Base-by-base conservation (phyloP, 495 filamentous ascomycete species). In the Clohesyomyces aquaticus region DNA sequence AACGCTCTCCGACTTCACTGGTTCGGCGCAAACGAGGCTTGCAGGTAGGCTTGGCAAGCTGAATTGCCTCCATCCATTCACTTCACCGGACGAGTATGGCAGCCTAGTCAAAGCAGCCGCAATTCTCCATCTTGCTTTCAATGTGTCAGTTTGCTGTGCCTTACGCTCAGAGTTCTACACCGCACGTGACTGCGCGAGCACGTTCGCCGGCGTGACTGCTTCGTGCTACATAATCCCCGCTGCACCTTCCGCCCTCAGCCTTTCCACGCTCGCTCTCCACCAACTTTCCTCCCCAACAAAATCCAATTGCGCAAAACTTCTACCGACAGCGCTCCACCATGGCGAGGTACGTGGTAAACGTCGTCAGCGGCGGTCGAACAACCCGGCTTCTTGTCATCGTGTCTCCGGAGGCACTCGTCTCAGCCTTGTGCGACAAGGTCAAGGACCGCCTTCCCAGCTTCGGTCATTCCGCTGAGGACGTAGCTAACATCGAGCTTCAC, bases 401-500 rank as follows among this genome's bases (percentile, higher is more conserved):
- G 27, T 54, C 38, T 6, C 21, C 58, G 1, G 27, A n/a, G 21
- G n/a, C 14, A 16, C 28, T 46, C 6, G 41, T 48, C 19, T 48
- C 45, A 29, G 45, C 42, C 18, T 48, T 59, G 25, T 16, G 28
- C 6, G 38, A 59, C 19, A 59, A 59, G 35, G 32, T 61, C 23
- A 43, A 54, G 16, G 45, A 16, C 10, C 58, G 56, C 10, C 48
- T 42, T 8, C 32, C 58, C 6, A 21, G 3, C 8, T 41, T 61
- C n/a, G n/a, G n/a, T n/a, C n/a, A n/a, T n/a, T n/a, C n/a, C n/a
- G n/a, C n/a, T 12, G 41, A 61, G 18, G 43, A 19, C 14, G 16
- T 60, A 11, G 18, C 35, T 1, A 41, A 32, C 2, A 18, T 55
- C 29, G 64, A 54, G 3, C 35, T 71, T 1, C 64, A 71, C 35